phyloP scores from a whole-genome alignment of 306 rosid genomes.

The Cucumis sativus region DNA sequence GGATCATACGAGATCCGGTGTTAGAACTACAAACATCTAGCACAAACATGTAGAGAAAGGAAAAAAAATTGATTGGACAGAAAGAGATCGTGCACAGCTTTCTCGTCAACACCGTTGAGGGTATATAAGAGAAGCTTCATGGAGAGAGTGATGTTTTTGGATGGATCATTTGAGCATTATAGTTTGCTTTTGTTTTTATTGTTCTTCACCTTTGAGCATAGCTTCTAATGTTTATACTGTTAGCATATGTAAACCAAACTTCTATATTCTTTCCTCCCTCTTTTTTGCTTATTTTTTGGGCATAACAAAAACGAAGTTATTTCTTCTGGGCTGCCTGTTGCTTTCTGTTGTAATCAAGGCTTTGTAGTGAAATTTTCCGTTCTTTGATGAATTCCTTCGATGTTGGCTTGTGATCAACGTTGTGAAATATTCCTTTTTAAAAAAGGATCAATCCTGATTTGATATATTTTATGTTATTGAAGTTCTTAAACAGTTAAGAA shows the following conservation, averaged over 20 bases:
- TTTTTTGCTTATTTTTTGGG: background rate
- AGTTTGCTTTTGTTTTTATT: background rate
- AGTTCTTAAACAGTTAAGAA: background rate
- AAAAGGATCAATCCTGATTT: background rate
- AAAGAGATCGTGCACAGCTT: background rate
- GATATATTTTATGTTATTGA: too few relatives aligned
- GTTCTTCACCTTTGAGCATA: background rate
- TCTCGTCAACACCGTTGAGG: background rate
- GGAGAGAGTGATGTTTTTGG: background rate
- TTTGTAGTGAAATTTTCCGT: background rate
- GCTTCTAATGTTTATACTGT: slow-evolving; percentile 5
- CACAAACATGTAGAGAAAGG: background rate
- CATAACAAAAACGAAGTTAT: background rate
- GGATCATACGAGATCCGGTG: slow-evolving; percentile 93
- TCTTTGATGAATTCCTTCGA: slow-evolving; percentile 2
- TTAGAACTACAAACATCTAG: slow-evolving; percentile 29
- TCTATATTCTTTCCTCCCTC: background rate
- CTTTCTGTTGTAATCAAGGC: slow-evolving; percentile 3
- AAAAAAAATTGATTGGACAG: background rate
- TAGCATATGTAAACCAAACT: background rate
- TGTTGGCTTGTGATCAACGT: background rate
- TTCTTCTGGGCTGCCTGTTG: background rate
- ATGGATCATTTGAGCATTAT: background rate
- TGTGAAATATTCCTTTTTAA: background rate
- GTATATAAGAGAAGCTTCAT: background rate